Evolutionary conservation across 2,329 filamentous ascomycete genomes (phyloP), one percentile per base, ranked within the genome.

Genomic region (Trichoderma arundinaceum): DNA sequence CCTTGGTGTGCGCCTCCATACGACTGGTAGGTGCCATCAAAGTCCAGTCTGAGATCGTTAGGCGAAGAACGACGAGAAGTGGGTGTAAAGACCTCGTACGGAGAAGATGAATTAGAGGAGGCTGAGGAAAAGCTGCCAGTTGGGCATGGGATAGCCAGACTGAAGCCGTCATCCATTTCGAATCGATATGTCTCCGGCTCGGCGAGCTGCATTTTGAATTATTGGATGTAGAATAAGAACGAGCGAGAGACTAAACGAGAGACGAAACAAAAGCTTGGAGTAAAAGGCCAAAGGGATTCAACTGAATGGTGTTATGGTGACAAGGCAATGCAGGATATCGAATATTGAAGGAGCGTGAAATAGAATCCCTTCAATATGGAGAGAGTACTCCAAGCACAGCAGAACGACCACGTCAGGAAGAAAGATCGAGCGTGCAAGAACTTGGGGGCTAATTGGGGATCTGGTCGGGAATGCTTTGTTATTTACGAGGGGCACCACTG

Each of bases 41-140:
- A 79, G 51, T 79, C 77, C 68, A 81, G 70, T 58, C 70, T 71
- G 43, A 77, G 72, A 63, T 77, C 74, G 68, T 79, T 74, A 8
- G 80, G 79, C 17, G 79, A 79, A 51, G 80, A 81, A 64, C 80
- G 77, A 72, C 79, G 75, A 64, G 81, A 82, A 35, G 75, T 77
- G 51, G 81, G 80, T 46, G 80, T 82, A 67, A 78, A 82, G 32
- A 79, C 76, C 46, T 80, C 80, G 75, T 80, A 81, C 59, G 72
- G 70, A 38, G 78, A 79, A 33, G 77, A 78, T 38, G 76, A 73
- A 44, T 44, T 62, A 9, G 78, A 78, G 4, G 77, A 79, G 35
- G 76, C 74, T 8, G 78, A 78, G 7, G 78, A 80, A 69, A 79
- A 80, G 73, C 77, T 80, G 43, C 71, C 73, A 39, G 72, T 77